phyloP scores from a whole-genome alignment of 768 basidiomycete species.

The Lentinula sp. region DNA sequence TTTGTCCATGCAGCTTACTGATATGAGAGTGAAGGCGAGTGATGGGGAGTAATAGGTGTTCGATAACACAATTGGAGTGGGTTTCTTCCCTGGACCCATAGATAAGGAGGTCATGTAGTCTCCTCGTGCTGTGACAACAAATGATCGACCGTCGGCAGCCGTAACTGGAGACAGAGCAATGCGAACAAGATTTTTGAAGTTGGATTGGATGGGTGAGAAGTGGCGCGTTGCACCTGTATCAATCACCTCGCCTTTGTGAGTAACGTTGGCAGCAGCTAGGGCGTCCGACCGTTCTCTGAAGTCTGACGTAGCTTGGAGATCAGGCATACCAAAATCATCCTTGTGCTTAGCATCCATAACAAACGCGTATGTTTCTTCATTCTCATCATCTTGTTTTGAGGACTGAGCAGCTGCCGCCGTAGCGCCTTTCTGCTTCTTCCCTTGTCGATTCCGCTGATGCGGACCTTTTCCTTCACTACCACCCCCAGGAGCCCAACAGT shows the following conservation, averaged over 20 bases:
- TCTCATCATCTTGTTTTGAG: background rate
- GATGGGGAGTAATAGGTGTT: constrained; percentile 21
- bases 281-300: background rate
- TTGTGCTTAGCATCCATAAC: background rate
- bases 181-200: constrained; percentile 18
- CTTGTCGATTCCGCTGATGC: constrained; percentile 11
- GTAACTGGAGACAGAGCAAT: constrained; percentile 15
- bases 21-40: constrained; percentile 23
- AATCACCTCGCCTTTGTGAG: constrained; percentile 12
- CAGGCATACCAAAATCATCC: background rate
- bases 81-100: constrained; percentile 14
- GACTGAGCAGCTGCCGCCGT: background rate
- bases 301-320: constrained; percentile 7
- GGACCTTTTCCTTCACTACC: constrained; percentile 20
- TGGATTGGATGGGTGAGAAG: constrained; percentile 21
- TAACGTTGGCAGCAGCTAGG: background rate
- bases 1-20: constrained; percentile 14
- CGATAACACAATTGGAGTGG: constrained; percentile 13
- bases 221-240: constrained; percentile 28
- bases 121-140: constrained; percentile 22
- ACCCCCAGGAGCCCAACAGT: constrained; percentile 27
- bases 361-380: background rate
- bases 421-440: constrained; percentile 1
- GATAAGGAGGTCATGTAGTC: constrained; percentile 20
- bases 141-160: constrained; percentile 20